Percentiles rank a stretch among this genome's conserved stretches.
Conservation (phyloP, 2,329 filamentous ascomycete genomes). For the Aurifilum marmelostoma region DNA sequence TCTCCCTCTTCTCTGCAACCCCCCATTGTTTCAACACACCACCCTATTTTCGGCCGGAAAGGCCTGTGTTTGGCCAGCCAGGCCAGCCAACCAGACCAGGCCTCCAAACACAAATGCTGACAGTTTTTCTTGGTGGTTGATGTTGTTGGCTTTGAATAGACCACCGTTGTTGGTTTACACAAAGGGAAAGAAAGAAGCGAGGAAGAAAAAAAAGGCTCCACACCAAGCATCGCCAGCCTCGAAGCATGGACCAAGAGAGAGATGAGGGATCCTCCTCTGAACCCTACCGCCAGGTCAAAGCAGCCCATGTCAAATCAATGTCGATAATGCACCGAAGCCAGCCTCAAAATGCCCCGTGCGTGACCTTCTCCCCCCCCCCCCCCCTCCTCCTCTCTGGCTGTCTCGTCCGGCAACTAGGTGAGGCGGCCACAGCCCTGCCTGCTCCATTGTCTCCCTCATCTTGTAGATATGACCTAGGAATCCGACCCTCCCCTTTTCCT, state of each 20-base stretch:
- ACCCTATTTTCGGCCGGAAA: not conserved
- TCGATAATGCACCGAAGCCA: slow-evolving; percentile 5
- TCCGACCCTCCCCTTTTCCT: not conserved
- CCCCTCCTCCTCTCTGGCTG: not conserved
- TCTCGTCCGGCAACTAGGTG: not conserved
- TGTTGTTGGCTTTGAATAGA: not conserved
- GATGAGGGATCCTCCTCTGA: slow-evolving; percentile 6
- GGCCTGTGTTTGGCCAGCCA: not conserved
- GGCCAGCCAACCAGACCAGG: not conserved
- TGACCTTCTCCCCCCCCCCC: not conserved
- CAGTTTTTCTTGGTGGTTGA: not conserved
- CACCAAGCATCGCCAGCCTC: not conserved
- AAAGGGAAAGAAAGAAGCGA: not conserved
- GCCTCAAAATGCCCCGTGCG: slow-evolving; percentile 10
- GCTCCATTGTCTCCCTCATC: not conserved
- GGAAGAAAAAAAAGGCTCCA: not conserved
- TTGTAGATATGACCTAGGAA: not conserved
- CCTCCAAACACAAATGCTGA: not conserved
- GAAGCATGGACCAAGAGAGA: slow-evolving; percentile 1
- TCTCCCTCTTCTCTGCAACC: too few species aligned
- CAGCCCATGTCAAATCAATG: not conserved
- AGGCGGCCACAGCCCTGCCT: not conserved
- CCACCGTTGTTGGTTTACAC: not conserved
- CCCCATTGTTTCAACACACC: not conserved
- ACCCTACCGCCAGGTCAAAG: not conserved